Conservation (phyloP, 495 filamentous ascomycete genomes). For the Xylaria cubensis region DNA sequence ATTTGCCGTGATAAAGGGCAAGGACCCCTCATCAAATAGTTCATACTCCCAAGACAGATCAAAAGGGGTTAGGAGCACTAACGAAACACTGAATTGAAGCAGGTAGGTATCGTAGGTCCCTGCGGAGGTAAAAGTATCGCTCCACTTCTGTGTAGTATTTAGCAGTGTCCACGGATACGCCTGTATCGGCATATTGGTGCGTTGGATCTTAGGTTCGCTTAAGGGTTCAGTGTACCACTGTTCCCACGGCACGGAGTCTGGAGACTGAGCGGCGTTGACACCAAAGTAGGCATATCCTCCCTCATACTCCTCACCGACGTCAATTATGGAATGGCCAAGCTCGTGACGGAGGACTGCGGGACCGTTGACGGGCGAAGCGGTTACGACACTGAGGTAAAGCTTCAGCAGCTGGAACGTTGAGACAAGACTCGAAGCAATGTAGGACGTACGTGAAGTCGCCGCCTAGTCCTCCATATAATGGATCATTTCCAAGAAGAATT, state of each 20-base stretch:
- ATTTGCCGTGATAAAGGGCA: neutral
- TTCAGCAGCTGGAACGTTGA: conserved; percentile 19
- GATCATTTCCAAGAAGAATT: conserved; percentile 38
- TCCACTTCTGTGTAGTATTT: conserved; percentile 35
- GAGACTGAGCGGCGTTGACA: conserved; percentile 32
- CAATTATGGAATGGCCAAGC: conserved; percentile 38
- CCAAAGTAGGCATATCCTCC: conserved; percentile 31
- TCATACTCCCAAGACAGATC: neutral
- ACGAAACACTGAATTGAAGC: conserved; percentile 34
- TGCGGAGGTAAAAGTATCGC: conserved; percentile 31
- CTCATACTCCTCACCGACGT: conserved; percentile 38
- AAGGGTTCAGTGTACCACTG: conserved; percentile 36
- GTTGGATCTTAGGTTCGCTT: conserved; percentile 30
- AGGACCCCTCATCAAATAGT: neutral
- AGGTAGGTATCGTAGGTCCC: conserved; percentile 33
- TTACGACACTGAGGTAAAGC: conserved; percentile 27
- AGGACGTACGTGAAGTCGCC: conserved; percentile 34
- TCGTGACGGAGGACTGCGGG: conserved; percentile 38
- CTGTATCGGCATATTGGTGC: conserved; percentile 38
- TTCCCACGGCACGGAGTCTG: conserved; percentile 32
- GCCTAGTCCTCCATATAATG: conserved; percentile 36
- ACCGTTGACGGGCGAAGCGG: conserved; percentile 34
- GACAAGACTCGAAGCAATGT: neutral
- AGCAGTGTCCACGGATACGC: conserved; percentile 39
- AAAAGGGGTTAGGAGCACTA: neutral